A percentile compares a stretch with the other conserved stretches of the same genome.
Evolutionary conservation across 352 stramenopile genomes (phyloP).

Genomic region (Phytophthora podocarpi): DNA sequence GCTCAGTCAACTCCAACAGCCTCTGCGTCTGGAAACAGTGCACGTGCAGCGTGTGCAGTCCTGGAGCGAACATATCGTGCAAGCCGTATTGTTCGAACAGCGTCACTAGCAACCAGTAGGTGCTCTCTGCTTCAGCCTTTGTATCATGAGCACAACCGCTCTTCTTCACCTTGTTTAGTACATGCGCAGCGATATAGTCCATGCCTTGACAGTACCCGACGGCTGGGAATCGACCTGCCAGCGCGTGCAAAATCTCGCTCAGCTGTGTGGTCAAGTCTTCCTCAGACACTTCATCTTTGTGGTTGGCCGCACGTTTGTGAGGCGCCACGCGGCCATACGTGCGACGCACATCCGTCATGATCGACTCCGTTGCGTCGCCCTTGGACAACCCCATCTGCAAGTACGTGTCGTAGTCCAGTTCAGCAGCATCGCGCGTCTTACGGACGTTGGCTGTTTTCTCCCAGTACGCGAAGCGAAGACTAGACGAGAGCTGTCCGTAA

Average conservation of each 20-base stretch:
- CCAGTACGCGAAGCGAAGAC: conserved; percentile 78
- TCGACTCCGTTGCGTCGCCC: conserved; percentile 81
- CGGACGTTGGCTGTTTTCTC: conserved; percentile 54
- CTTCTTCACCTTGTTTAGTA: conserved; percentile 85
- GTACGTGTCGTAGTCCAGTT: conserved; percentile 86
- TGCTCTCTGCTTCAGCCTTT: conserved; percentile 65
- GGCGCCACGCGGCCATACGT: conserved; percentile 85
- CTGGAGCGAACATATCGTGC: conserved; percentile 80
- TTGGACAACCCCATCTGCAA: conserved; percentile 86
- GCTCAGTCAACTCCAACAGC: conserved; percentile 63
- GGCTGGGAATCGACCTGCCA: conserved; percentile 78
- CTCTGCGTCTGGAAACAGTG: conserved; percentile 85
- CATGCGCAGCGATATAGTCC: conserved; percentile 86
- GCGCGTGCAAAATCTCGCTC: conserved; percentile 79
- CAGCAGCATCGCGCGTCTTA: conserved; percentile 52
- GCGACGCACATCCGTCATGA: conserved; percentile 82
- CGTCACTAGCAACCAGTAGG: conserved; percentile 82
- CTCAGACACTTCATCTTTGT: conserved; percentile 64
- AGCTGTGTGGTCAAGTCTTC: conserved; percentile 79
- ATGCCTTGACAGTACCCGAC: conserved; percentile 90
- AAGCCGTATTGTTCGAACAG: conserved; percentile 85
- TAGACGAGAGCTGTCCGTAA: conserved; percentile 64
- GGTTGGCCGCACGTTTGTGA: conserved; percentile 68
- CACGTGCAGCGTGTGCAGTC: conserved; percentile 69
- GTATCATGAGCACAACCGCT: conserved; percentile 41